phyloP scores from a whole-genome alignment of 2,329 filamentous ascomycete genomes.

The Fusarium concolor region DNA sequence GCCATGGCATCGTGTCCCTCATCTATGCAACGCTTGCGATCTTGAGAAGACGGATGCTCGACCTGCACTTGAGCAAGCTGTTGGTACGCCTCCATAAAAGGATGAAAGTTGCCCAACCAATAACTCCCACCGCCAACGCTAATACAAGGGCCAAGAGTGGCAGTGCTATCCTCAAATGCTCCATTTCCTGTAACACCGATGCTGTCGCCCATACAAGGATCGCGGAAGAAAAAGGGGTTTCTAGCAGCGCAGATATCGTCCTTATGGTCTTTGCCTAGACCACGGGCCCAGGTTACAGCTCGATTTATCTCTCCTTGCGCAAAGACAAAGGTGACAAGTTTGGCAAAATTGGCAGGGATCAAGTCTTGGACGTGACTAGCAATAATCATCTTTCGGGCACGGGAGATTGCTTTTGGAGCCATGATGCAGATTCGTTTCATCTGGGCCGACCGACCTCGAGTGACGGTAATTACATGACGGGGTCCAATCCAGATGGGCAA shows the following conservation, averaged over 20 bases:
- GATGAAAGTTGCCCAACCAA: conserved; percentile 60
- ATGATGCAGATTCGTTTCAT: conserved; percentile 56
- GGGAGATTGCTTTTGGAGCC: conserved; percentile 51
- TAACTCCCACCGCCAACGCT: conserved; percentile 53
- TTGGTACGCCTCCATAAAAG: conserved; percentile 54
- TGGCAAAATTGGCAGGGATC: conserved; percentile 51
- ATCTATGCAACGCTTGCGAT: conserved; percentile 52
- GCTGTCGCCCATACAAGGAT: conserved; percentile 60
- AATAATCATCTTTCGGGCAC: conserved; percentile 54
- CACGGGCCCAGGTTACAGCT: conserved; percentile 54
- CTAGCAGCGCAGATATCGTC: conserved; percentile 57
- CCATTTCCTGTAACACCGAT: conserved; percentile 53
- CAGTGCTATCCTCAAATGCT: conserved; percentile 51
- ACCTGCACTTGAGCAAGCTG: conserved; percentile 46
- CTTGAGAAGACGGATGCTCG: conserved; percentile 57
- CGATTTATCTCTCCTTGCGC: conserved; percentile 53
- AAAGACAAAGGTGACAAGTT: conserved; percentile 53
- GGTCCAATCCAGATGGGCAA: conserved; percentile 57
- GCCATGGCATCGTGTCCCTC: conserved; percentile 54
- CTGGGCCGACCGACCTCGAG: conserved; percentile 51
- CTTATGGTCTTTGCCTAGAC: conserved; percentile 51
- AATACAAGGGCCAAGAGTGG: conserved; percentile 57
- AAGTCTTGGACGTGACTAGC: conserved; percentile 56
- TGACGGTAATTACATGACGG: conserved; percentile 55
- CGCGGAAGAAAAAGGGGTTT: conserved; percentile 58